These are phyloP conservation scores for Ephemerocybe angulata DNA, from an alignment of 768 basidiomycete genomes.

Conservation along the genomic window DNA sequence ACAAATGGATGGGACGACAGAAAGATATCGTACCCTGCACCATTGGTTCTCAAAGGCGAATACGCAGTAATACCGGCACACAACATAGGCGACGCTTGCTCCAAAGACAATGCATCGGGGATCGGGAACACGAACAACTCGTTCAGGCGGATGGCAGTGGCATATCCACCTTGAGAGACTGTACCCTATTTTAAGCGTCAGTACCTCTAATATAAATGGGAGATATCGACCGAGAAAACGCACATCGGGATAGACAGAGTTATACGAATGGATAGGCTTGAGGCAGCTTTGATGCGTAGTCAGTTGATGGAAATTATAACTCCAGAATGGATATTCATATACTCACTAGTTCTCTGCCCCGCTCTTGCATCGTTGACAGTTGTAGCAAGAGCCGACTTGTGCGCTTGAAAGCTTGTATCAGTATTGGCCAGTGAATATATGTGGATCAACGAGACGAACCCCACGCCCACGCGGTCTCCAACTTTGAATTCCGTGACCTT, in stretches of 20 bases:
- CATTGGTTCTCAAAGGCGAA: slow-evolving; percentile 55
- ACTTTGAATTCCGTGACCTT: slow-evolving; percentile 52
- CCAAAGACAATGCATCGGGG: slow-evolving; percentile 48
- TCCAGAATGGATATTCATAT: background rate
- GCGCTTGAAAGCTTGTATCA: slow-evolving; percentile 31
- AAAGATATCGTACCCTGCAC: slow-evolving; percentile 36
- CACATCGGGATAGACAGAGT: slow-evolving; percentile 37
- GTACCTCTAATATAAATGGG: too few species aligned
- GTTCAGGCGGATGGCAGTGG: slow-evolving; percentile 40
- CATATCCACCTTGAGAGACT: slow-evolving; percentile 46
- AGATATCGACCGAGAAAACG: background rate
- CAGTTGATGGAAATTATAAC: too few species aligned
- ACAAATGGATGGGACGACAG: too few species aligned
- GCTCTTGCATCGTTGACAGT: slow-evolving; percentile 45
- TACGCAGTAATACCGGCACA: slow-evolving; percentile 65
- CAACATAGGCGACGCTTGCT: slow-evolving; percentile 58
- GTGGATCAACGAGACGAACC: slow-evolving; percentile 25
- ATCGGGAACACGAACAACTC: slow-evolving; percentile 59
- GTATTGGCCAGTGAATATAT: background rate
- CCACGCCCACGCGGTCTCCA: slow-evolving; percentile 53
- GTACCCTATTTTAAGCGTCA: slow-evolving; percentile 22
- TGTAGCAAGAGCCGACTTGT: slow-evolving; percentile 43
- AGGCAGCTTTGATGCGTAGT: too few species aligned
- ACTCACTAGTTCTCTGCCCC: slow-evolving; percentile 53
- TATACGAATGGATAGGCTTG: slow-evolving; percentile 39